Evolutionary conservation across 169 alveolate species (phyloP), one percentile per base, ranked within the genome.

Genomic region (Plasmodium malariae): DNA sequence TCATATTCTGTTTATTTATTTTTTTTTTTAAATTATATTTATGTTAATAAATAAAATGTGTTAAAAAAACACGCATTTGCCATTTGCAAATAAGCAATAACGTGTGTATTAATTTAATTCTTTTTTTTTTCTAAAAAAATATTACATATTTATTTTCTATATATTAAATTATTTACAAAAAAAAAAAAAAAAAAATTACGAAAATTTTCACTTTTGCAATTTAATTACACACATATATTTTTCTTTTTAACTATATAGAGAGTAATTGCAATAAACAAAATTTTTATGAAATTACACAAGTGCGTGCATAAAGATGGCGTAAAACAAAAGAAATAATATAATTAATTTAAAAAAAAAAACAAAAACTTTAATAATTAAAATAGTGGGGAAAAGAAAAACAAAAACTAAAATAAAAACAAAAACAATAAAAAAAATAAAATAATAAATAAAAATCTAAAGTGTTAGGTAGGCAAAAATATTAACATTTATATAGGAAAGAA

Each of bases 221-320:
- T 60, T n/a, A 28, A n/a, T 76, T 76, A 76, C 74, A 62, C 87
- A 73, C 87, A 73, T n/a, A 62, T 32, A 30, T 73, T 63, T 55
- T 26, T 45, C 67, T 40, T 73, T 73, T 54, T 24, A 71, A 24
- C 63, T 28, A 21, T 60, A 62, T 67, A 76, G 76, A 76, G 89
- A 76, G 89, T 60, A 63, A 76, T 55, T 73, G 67, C 87, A 73
- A 55, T 40, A 30, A 51, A 26, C 19, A 43, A 73, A 55, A 28
- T 32, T 32, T 55, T n/a, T 57, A 32, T 24, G 54, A 54, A n/a
- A n/a, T n/a, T n/a, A n/a, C n/a, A 73, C 67, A 73, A 9, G 32
- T 45, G 80, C 19, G 87, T 55, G 87, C 87, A 73, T 73, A 73
- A 54, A 54, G 60, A 59, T 60, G 74, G 36, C 40, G 59, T 17